A percentile compares a stretch with the other conserved stretches of the same genome.
Conservation (phyloP, 352 stramenopile genomes). For the Phytophthora sansomeana region DNA sequence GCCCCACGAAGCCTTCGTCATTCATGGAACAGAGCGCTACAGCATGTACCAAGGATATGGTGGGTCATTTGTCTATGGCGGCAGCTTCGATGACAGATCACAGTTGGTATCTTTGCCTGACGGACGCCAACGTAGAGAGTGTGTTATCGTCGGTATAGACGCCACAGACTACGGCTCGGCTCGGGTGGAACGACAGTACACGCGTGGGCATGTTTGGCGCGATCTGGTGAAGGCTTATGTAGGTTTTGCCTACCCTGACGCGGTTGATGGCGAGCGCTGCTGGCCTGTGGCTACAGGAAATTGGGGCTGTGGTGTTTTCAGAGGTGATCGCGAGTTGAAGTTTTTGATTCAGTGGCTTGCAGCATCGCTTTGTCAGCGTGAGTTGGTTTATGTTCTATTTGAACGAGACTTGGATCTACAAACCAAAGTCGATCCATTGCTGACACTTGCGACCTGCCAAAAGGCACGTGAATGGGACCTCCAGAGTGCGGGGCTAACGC, state of each 20-base stretch:
- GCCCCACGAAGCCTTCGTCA: slow-evolving; percentile 71
- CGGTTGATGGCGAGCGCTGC: not conserved
- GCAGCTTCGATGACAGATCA: slow-evolving; percentile 52
- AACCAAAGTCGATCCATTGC: slow-evolving; percentile 45
- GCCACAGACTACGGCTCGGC: slow-evolving; percentile 65
- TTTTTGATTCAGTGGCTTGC: slow-evolving; percentile 87
- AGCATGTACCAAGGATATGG: slow-evolving; percentile 70
- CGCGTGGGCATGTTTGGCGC: slow-evolving; percentile 52
- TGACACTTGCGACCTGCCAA: slow-evolving; percentile 21
- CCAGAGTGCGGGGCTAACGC: slow-evolving; percentile 22
- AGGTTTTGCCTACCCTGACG: slow-evolving; percentile 62
- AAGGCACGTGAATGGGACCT: slow-evolving; percentile 37
- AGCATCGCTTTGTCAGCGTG: slow-evolving; percentile 54
- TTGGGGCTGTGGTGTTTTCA: slow-evolving; percentile 86
- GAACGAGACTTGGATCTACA: slow-evolving; percentile 53
- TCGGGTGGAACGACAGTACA: slow-evolving; percentile 55
- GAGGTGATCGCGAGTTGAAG: slow-evolving; percentile 77
- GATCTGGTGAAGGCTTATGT: slow-evolving; percentile 77
- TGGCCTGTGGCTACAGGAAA: slow-evolving; percentile 81
- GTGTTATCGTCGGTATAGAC: slow-evolving; percentile 78
- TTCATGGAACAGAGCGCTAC: slow-evolving; percentile 74
- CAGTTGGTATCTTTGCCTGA: slow-evolving; percentile 8
- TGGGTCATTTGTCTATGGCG: slow-evolving; percentile 57
- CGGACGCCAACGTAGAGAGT: slow-evolving; percentile 45
- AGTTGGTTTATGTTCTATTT: slow-evolving; percentile 73